These are phyloP conservation scores for Alloteropsis semialata DNA, from an alignment of 176 grass and related monocot species.

Conservation along the genomic window DNA sequence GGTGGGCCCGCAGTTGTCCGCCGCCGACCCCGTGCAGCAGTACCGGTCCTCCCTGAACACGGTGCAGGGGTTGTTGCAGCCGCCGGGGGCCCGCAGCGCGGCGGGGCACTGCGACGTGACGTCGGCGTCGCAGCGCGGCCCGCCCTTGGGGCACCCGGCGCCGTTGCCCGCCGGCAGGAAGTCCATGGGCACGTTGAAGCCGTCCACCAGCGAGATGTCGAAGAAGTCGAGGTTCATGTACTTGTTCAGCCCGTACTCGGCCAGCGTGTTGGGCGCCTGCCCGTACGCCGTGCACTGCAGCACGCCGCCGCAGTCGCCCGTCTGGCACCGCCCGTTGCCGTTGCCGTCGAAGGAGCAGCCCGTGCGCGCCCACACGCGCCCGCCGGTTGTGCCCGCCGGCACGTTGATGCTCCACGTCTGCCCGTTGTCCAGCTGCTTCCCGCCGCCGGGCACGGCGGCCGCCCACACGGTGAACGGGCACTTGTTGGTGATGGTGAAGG, in stretches of 20 bases:
- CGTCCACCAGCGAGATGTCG: conserved; percentile 60
- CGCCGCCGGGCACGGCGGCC: conserved; percentile 35
- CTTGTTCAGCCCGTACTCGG: conserved; percentile 48
- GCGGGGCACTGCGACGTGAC: conserved; percentile 36
- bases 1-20: conserved; percentile 18
- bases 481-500: conserved; percentile 43
- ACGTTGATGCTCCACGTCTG: conserved; percentile 40
- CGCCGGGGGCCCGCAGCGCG: conserved; percentile 17
- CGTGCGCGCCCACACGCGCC: conserved; percentile 45
- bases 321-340: conserved; percentile 40
- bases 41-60: conserved; percentile 36
- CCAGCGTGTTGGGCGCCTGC: conserved; percentile 43
- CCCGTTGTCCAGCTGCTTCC: conserved; percentile 29
- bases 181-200: conserved; percentile 65
- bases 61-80: conserved; percentile 47
- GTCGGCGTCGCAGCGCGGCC: conserved; percentile 9
- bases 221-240: conserved; percentile 18
- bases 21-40: conserved; percentile 31
- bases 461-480: conserved; percentile 58
- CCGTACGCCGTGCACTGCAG: conserved; percentile 31
- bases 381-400: conserved; percentile 12
- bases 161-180: conserved; percentile 36
- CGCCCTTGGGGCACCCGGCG: conserved; percentile 36
- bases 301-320: conserved; percentile 53
- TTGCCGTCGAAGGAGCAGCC: conserved; percentile 49